Evolutionary conservation across 2,329 filamentous ascomycete species (phyloP).

Genomic region (Colletotrichum zoysiae): DNA sequence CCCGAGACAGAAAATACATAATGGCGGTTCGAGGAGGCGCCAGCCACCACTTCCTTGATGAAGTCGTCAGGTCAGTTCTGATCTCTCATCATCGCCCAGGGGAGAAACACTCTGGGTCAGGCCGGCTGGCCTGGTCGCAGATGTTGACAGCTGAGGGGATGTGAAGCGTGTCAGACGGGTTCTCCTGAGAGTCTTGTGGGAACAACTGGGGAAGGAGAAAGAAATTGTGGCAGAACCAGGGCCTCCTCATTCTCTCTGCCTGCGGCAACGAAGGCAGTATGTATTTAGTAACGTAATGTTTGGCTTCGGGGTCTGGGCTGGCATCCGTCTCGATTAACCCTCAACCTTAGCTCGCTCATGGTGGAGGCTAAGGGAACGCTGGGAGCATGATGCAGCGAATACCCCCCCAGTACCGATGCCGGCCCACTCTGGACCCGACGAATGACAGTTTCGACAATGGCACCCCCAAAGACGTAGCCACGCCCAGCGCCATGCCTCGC

Average conservation of each 20-base stretch:
- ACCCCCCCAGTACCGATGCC: conserved; percentile 18
- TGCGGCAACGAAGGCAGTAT: conserved; percentile 35
- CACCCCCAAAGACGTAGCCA: conserved; percentile 31
- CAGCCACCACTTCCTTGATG: background rate
- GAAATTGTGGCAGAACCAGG: conserved; percentile 31
- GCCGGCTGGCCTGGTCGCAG: background rate
- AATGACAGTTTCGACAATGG: conserved; percentile 33
- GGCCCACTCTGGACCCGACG: conserved; percentile 19
- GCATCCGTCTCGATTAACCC: conserved; percentile 18
- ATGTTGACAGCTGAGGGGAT: conserved; percentile 2
- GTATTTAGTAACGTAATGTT: conserved; percentile 3
- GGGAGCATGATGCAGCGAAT: conserved; percentile 37
- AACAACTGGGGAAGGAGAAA: background rate
- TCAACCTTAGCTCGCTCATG: conserved; percentile 12
- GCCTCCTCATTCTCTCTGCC: background rate
- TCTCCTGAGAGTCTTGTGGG: conserved; percentile 7
- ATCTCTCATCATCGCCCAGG: background rate
- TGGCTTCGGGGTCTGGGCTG: conserved; percentile 4
- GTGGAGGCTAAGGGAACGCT: conserved; percentile 34
- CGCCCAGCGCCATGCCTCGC: conserved; percentile 31
- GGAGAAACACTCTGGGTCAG: background rate
- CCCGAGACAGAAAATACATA: background rate
- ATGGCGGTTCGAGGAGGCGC: background rate
- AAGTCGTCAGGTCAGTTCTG: background rate
- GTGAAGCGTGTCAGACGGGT: background rate